Evolutionary conservation across 2,329 filamentous ascomycete species (phyloP).

Genomic region (Ascochyta koolunga): DNA sequence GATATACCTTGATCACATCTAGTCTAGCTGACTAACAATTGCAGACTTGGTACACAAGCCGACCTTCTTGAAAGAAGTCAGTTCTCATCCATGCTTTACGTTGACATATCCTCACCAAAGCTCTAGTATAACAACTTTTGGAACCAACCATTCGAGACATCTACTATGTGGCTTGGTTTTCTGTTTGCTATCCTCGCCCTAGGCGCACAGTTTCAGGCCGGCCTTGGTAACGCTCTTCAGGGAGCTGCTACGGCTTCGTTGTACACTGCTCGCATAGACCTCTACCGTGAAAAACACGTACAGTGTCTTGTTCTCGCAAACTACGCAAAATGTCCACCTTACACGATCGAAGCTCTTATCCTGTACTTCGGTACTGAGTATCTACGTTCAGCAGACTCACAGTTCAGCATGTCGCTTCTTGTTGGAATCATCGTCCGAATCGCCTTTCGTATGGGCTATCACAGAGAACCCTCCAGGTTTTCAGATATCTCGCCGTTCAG

Average conservation of each 20-base stretch:
- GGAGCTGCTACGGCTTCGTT: slow-evolving; percentile 19
- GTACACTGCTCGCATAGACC: slow-evolving; percentile 30
- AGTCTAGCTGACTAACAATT: slow-evolving; percentile 4
- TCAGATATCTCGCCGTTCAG: slow-evolving; percentile 58
- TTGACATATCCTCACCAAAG: slow-evolving; percentile 4
- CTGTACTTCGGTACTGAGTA: slow-evolving; percentile 40
- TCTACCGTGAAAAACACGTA: slow-evolving; percentile 41
- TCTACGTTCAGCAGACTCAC: slow-evolving; percentile 36
- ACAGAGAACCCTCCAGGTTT: slow-evolving; percentile 49
- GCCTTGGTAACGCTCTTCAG: slow-evolving; percentile 15
- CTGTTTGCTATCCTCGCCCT: slow-evolving; percentile 51
- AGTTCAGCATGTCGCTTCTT: slow-evolving; percentile 39
- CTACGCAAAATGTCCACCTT: slow-evolving; percentile 44
- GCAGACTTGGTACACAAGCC: slow-evolving; percentile 38
- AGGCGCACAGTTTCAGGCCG: slow-evolving; percentile 33
- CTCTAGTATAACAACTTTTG: slow-evolving; percentile 53
- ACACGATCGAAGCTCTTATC: slow-evolving; percentile 39
- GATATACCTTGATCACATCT: background rate
- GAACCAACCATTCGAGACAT: slow-evolving; percentile 44
- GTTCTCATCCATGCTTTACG: background rate
- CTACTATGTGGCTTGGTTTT: slow-evolving; percentile 54
- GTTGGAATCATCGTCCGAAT: slow-evolving; percentile 41
- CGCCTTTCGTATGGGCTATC: slow-evolving; percentile 51
- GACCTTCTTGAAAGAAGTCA: slow-evolving; percentile 36
- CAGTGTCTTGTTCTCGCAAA: slow-evolving; percentile 43